Base-by-base conservation (phyloP, 352 stramenopile species). In the Phytopythium chamaehyphon region DNA sequence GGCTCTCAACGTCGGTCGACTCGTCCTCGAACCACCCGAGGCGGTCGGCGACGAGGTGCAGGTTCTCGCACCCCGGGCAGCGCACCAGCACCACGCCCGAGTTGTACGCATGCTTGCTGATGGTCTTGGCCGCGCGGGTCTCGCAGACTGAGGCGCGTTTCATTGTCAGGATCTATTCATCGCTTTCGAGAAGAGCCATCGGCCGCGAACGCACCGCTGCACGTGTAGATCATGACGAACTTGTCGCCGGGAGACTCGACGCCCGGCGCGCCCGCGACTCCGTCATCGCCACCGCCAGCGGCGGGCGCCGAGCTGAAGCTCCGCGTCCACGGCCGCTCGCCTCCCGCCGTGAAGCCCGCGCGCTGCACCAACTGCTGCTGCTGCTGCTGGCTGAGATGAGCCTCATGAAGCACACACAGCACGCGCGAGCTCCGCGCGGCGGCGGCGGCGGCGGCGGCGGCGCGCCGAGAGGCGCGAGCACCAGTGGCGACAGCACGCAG, bases 221-320 rank as follows among this genome's bases (percentile, higher is more conserved):
- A 99, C 15, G 97, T 99, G 66, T 98, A 99, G 8, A 99, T 61
- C 64, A 99, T 98, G 12, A 98, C 96, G 48, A 99, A 93, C 59
- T 98, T 98, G 14, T 96, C 91, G 19, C 80, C 83, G 2, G 87
- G 73, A 3, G 92, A 92, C 55, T 96, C 68, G 22, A 84, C 68
- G 10, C 81, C 83, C 3, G 81, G 81, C 10, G 66, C 70, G 19
- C 69, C 68, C 16, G 67, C 57, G 36, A 64, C 26, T 9, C 31
- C 28, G 15, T 8, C 31, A 15, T 28, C 31, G 19, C n/a, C 14
- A n/a, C 15, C 45, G 15, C 18, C 31, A 4, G 22, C n/a, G 31
- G 16, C 36, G 10, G 51, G 45, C 14, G 18, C 40, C 15, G 18
- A 55, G 24, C 31, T 36, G 31, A 44, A 51, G 2, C 14, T 26